These are phyloP conservation scores for Boletus insuetus DNA, from an alignment of 768 basidiomycete genomes.

Conservation along the genomic window DNA sequence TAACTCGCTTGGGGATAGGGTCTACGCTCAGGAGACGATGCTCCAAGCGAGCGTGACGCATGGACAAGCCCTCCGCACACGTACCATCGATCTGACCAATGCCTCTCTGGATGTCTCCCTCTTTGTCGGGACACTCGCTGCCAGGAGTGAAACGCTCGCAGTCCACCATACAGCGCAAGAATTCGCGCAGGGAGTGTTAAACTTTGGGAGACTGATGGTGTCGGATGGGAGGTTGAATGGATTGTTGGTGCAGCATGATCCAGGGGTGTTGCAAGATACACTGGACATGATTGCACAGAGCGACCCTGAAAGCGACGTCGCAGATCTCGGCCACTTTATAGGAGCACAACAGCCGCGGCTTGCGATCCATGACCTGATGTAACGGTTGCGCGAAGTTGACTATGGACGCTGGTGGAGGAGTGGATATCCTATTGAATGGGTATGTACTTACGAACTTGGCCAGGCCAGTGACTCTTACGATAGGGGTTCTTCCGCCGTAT, in stretches of 20 bases:
- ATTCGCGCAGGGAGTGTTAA: conserved; percentile 7
- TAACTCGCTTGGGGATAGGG: neutral
- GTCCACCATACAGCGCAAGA: conserved; percentile 9
- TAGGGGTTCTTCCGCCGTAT: too few relatives aligned
- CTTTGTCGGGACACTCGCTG: conserved; percentile 11
- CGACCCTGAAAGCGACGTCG: neutral
- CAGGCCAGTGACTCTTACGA: too few relatives aligned
- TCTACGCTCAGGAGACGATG: neutral
- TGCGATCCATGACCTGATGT: conserved; percentile 11
- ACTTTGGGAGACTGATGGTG: conserved; percentile 9
- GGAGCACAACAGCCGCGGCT: neutral
- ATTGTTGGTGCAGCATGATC: conserved; percentile 4
- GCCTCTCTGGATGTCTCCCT: conserved; percentile 15
- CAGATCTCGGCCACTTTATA: neutral
- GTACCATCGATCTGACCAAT: conserved; percentile 14
- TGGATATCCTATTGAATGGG: too few relatives aligned
- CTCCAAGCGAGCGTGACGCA: conserved; percentile 7
- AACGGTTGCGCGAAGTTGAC: neutral
- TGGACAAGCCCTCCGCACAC: conserved; percentile 11
- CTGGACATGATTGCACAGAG: conserved; percentile 10
- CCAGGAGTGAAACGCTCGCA: conserved; percentile 13
- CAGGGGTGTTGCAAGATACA: conserved; percentile 6
- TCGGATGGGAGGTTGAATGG: conserved; percentile 1
- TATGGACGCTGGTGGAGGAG: too few relatives aligned
- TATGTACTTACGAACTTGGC: too few relatives aligned